Base-by-base conservation (phyloP, 1,139 yeast genomes). In the Meyerozyma athensensis region DNA sequence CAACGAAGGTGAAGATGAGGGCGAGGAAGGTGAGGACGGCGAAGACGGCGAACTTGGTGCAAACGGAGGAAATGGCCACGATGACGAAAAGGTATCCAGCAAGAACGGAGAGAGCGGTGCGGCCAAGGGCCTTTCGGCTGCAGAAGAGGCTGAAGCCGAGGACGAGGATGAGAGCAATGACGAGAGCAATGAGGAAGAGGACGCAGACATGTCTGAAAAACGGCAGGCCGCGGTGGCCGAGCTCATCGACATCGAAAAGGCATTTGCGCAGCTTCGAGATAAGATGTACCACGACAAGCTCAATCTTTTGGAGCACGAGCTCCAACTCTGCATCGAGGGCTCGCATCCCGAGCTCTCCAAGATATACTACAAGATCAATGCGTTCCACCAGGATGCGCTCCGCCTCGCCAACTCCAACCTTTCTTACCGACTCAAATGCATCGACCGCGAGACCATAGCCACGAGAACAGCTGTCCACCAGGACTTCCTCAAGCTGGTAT, bases 221-320 rank as follows among this genome's bases (percentile, higher is more conserved):
- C 61, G 86, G 39, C 69, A 76, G 41, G 74, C 76, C 20, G 95
- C 95, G 2, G 67, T 86, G 34, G 72, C 74, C 36, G 80, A 74
- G 38, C 73, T 92, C 38, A 82, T 89, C 2, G 76, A 75, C 18
- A 86, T 92, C 43, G 98, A 92, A 56, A 68, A 81, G 33, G 82
- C 82, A 40, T 92, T 90, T 68, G 97, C 97, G 3, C 72, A 77
- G 46, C 68, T 90, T 43, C 77, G 96, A 45, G 97, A 92, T 58
- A 74, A 75, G 56, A 61, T 84, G 31, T 84, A 79, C 52, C 84
- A 80, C 43, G 86, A 82, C 57, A 89, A 86, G 57, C 67, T 89
- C 57, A 69, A 75, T 36, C 74, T 86, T 43, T 71, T 85, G 44
- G 87, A 86, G 49, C 82, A 85, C 34, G 97, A 92, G 59, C 67